phyloP scores from a whole-genome alignment of 495 filamentous ascomycete genomes.

The Rhizodiscina lignyota region DNA sequence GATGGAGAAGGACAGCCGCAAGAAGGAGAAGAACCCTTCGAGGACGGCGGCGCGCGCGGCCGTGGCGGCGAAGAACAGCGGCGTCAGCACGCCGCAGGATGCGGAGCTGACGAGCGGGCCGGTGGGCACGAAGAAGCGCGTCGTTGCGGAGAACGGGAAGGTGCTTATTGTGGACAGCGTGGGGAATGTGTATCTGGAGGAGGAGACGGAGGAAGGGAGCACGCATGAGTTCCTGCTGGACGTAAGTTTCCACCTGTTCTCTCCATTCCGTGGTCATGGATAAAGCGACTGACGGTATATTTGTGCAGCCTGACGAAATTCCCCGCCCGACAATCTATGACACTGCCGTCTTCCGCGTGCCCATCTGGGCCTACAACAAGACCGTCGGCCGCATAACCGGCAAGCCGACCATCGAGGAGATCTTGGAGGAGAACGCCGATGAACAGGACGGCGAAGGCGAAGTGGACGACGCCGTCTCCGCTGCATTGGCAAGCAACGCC shows the following conservation, averaged over 20 bases:
- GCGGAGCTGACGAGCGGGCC: slow-evolving; percentile 24
- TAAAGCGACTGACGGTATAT: slow-evolving; percentile 1
- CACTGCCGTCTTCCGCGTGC: slow-evolving; percentile 25
- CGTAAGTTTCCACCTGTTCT: slow-evolving; percentile 23
- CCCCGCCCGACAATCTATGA: slow-evolving; percentile 20
- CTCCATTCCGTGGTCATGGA: background rate
- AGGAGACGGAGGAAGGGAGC: slow-evolving; percentile 72
- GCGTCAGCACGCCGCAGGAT: slow-evolving; percentile 22
- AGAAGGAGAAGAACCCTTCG: slow-evolving; percentile 16
- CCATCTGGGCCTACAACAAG: slow-evolving; percentile 21
- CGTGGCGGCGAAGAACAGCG: slow-evolving; percentile 26
- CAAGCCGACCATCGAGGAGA: no score
- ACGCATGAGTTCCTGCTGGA: slow-evolving; percentile 72
- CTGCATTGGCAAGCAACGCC: slow-evolving; percentile 15
- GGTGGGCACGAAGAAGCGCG: slow-evolving; percentile 57
- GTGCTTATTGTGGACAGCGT: slow-evolving; percentile 77
- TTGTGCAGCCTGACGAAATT: slow-evolving; percentile 22
- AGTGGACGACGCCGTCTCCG: slow-evolving; percentile 8
- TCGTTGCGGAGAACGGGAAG: slow-evolving; percentile 90
- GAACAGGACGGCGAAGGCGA: slow-evolving; percentile 9
- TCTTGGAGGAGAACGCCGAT: no score
- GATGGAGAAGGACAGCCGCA: slow-evolving; percentile 59
- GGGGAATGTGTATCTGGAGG: slow-evolving; percentile 85
- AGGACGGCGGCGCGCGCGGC: slow-evolving; percentile 6
- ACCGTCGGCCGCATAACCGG: slow-evolving; percentile 16